Conservation (phyloP, 805 yeast genomes). For the Candida pseudofarinosa region DNA sequence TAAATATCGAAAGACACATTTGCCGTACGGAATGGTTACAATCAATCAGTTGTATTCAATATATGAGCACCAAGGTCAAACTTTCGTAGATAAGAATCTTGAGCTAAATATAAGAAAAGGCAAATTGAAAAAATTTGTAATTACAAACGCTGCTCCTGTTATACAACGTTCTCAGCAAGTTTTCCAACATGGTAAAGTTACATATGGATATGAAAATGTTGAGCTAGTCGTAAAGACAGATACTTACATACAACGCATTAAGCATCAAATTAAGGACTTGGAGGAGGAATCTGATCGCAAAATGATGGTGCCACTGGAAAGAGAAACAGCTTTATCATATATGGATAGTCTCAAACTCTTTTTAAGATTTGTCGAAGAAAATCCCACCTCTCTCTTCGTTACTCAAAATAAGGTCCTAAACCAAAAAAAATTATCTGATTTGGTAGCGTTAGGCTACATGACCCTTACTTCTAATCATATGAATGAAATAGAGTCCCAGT, state of each 20-base stretch:
- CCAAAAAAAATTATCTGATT: conserved; percentile 21
- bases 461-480: conserved; percentile 44
- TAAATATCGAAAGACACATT: conserved; percentile 26
- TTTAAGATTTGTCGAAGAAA: conserved; percentile 13
- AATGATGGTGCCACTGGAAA: conserved; percentile 1
- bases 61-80: conserved; percentile 40
- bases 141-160: conserved; percentile 42
- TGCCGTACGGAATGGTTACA: conserved; percentile 40
- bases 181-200: conserved; percentile 30
- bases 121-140: conserved; percentile 34
- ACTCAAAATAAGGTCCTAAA: conserved; percentile 18
- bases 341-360: conserved; percentile 19
- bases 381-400: conserved; percentile 27
- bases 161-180: conserved; percentile 33
- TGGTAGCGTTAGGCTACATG: conserved; percentile 41
- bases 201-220: conserved; percentile 42
- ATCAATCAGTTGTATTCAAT: conserved; percentile 48
- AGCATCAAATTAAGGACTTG: conserved; percentile 6
- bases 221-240: conserved; percentile 31
- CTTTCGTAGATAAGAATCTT: conserved; percentile 47
- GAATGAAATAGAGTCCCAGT: conserved; percentile 37
- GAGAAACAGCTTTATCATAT: conserved; percentile 9
- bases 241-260: conserved; percentile 18
- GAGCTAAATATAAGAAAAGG: conserved; percentile 36
- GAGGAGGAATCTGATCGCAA: conserved; percentile 2